phyloP scores from a whole-genome alignment of 768 basidiomycete genomes.

The Coprinopsis marcescibilis region DNA sequence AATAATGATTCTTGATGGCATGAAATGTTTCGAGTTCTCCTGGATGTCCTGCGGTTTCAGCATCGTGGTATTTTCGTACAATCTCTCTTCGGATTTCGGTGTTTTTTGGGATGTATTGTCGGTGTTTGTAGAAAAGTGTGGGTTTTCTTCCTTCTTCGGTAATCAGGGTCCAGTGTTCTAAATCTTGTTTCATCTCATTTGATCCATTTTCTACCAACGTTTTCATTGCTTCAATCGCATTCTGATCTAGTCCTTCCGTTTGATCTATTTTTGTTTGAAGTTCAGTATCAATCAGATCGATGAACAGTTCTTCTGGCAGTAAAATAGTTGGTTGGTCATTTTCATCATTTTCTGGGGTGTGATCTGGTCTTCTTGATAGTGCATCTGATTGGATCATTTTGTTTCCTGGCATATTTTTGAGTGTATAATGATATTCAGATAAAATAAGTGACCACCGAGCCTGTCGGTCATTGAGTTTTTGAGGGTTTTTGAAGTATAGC shows the following conservation, averaged over 20 bases:
- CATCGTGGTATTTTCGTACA: slow-evolving; percentile 1
- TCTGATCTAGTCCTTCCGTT: not conserved
- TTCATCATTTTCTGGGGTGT: slow-evolving; percentile 11
- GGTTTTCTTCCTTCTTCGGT: not conserved
- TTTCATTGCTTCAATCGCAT: slow-evolving; percentile 6
- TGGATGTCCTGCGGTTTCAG: slow-evolving; percentile 3
- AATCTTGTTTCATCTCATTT: not conserved
- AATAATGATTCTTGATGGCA: slow-evolving; percentile 7
- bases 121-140: slow-evolving; percentile 1
- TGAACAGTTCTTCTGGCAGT: slow-evolving; percentile 12
- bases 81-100: not conserved
- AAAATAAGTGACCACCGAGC: slow-evolving; percentile 22
- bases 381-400: slow-evolving; percentile 16
- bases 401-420: slow-evolving; percentile 24
- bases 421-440: slow-evolving; percentile 20
- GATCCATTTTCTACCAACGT: not conserved
- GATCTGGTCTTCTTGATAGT: slow-evolving; percentile 16
- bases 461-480: no score
- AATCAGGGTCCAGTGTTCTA: not conserved
- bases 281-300: slow-evolving; percentile 9
- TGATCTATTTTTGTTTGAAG: slow-evolving; percentile 5
- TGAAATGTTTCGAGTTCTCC: slow-evolving; percentile 9
- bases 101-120: slow-evolving; percentile 7
- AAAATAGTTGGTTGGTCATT: slow-evolving; percentile 14
- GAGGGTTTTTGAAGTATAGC: no score